Conservation (phyloP, 768 basidiomycete species). For the Amanita rubescens region DNA sequence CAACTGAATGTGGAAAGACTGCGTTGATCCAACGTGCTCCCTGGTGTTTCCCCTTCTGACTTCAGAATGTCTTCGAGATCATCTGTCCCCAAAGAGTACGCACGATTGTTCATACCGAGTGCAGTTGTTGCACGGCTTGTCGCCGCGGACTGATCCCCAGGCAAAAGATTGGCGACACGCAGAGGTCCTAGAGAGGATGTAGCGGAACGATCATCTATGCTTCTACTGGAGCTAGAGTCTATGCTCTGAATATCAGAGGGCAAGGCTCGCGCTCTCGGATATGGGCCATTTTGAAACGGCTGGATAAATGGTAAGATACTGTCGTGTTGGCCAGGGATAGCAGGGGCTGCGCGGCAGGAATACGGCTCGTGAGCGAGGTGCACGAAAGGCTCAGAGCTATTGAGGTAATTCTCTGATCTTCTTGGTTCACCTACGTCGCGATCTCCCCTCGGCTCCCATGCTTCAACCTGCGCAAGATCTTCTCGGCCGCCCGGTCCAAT, state of each 20-base stretch:
- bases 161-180: constrained; percentile 40
- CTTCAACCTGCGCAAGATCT: constrained; percentile 19
- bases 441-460: constrained; percentile 32
- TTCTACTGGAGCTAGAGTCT: constrained; percentile 11
- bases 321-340: neutral
- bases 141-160: constrained; percentile 36
- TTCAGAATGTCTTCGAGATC: neutral
- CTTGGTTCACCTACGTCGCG: constrained; percentile 37
- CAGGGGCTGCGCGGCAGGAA: neutral
- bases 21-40: neutral
- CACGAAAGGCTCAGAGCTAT: constrained; percentile 3
- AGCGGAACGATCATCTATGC: constrained; percentile 22
- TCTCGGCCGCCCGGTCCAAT: constrained; percentile 19
- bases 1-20: neutral
- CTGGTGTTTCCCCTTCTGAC: neutral
- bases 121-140: constrained; percentile 23
- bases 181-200: constrained; percentile 34
- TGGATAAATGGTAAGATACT: constrained; percentile 12
- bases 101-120: constrained; percentile 11
- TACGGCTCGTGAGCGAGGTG: neutral
- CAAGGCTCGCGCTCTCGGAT: constrained; percentile 18
- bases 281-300: constrained; percentile 15
- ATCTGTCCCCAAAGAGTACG: neutral
- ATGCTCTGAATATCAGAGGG: constrained; percentile 23
- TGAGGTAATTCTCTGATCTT: constrained; percentile 22